Evolutionary conservation across 176 grass and related monocot species (phyloP).

Genomic region (Phoenix dactylifera): DNA sequence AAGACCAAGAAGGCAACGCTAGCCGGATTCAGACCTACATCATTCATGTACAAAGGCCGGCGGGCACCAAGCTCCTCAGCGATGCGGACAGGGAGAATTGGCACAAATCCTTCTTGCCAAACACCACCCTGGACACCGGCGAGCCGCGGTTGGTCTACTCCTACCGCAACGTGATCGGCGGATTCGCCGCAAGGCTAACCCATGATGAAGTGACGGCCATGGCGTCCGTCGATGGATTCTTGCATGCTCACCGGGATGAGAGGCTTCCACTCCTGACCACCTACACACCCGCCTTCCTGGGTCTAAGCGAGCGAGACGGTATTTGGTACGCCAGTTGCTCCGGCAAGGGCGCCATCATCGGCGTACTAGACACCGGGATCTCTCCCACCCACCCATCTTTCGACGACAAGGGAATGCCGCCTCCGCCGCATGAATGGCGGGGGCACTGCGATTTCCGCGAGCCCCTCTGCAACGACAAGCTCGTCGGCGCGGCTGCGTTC

Average conservation of each 20-base stretch:
- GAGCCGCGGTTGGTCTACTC: slow-evolving; percentile 56
- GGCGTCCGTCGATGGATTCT: slow-evolving; percentile 33
- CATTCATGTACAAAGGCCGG: slow-evolving; percentile 45
- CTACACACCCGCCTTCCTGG: slow-evolving; percentile 74
- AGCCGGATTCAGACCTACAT: slow-evolving; percentile 42
- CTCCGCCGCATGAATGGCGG: slow-evolving; percentile 46
- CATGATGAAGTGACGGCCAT: slow-evolving; percentile 42
- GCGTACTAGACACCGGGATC: slow-evolving; percentile 68
- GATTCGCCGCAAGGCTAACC: slow-evolving; percentile 75
- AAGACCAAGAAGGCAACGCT: neutral
- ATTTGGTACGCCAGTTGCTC: neutral
- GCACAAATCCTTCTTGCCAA: slow-evolving; percentile 67
- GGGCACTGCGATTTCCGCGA: slow-evolving; percentile 42
- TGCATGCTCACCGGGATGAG: slow-evolving; percentile 48
- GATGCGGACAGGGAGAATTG: slow-evolving; percentile 24
- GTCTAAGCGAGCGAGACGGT: slow-evolving; percentile 41
- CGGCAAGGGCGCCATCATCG: slow-evolving; percentile 54
- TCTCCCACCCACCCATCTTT: slow-evolving; percentile 76
- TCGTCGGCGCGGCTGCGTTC: slow-evolving; percentile 60
- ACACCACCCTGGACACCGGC: slow-evolving; percentile 10
- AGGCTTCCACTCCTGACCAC: slow-evolving; percentile 57
- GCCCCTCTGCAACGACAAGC: slow-evolving; percentile 71
- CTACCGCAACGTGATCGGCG: slow-evolving; percentile 58
- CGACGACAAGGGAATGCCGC: slow-evolving; percentile 46
- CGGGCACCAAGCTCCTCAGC: neutral